Evolutionary conservation across 2,329 filamentous ascomycete genomes (phyloP), one percentile per base, ranked within the genome.

Genomic region (Alternaria burnsii): DNA sequence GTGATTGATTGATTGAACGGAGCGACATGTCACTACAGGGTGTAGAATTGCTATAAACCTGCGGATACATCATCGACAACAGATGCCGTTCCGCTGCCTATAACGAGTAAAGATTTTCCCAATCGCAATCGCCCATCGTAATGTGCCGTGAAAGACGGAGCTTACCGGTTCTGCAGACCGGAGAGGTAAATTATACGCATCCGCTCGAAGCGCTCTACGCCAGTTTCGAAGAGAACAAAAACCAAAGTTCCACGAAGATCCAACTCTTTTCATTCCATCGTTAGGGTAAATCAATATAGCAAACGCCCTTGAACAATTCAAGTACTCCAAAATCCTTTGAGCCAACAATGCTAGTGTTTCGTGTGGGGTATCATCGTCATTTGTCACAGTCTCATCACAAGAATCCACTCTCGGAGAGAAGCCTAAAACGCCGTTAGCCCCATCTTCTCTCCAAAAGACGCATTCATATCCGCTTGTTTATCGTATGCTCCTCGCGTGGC

Each of bases 331-430:
- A 24, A 16, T 58, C 42, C 56, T 56, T 56, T 60, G 58, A 65
- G 54, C 56, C 58, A 58, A 57, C 61, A 68, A 60, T 59, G 59
- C 59, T 53, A 59, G 47, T 69, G 68, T 68, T 65, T 70, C 67
- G 68, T 70, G 70, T 71, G 74, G 60, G 56, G 76, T 77, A 78
- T 78, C 77, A 62, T 61, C 53, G 54, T 60, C 58, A 46, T 61
- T 50, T 41, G 36, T 52, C 50, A 48, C 55, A 61, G 24, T 52
- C 52, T 58, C 46, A 75, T 83, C 78, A 85, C 73, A 85, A 77
- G 77, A 85, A 85, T 72, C 83, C 83, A 71, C 83, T 85, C 77
- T 85, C 83, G 59, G 83, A 84, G 57, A 85, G 78, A 72, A 85
- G 77, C 75, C 83, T 85, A 65, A 63, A 58, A 52, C 46, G 43